Percentiles rank a stretch among this genome's conserved stretches.
Conservation (phyloP, 1,284 basidiomycete species). For the Cutaneotrichosporon spelunceum region DNA sequence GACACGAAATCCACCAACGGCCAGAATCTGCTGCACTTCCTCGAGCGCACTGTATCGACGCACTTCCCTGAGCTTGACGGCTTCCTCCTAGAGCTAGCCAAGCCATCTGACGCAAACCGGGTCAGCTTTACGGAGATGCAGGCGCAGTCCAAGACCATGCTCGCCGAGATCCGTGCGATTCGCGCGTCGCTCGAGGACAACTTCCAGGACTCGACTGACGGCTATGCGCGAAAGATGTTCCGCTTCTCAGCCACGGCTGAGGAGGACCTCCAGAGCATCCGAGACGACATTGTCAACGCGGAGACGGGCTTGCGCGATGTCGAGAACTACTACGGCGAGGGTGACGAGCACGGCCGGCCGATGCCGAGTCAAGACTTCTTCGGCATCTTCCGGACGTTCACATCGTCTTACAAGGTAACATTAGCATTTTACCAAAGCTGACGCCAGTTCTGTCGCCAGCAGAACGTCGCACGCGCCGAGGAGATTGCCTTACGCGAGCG, state of each 20-base stretch:
- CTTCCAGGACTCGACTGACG: constrained; percentile 68
- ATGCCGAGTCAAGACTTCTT: constrained; percentile 69
- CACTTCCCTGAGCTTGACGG: constrained; percentile 84
- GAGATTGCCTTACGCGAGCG: constrained; percentile 50
- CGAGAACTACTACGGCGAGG: constrained; percentile 85
- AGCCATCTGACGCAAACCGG: constrained; percentile 89
- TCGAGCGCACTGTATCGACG: constrained; percentile 81
- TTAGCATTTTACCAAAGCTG: constrained; percentile 8
- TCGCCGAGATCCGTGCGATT: constrained; percentile 74
- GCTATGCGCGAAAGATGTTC: constrained; percentile 86
- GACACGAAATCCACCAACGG: constrained; percentile 95
- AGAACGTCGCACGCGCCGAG: constrained; percentile 60
- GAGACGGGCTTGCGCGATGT: constrained; percentile 76
- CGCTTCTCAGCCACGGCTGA: constrained; percentile 72
- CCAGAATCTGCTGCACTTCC: constrained; percentile 89
- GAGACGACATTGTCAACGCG: constrained; percentile 78
- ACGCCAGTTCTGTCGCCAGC: constrained; percentile 72
- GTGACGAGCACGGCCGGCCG: constrained; percentile 61
- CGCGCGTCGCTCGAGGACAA: constrained; percentile 72
- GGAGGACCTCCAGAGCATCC: constrained; percentile 70
- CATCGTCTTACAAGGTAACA: constrained; percentile 80
- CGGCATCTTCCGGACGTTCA: constrained; percentile 89
- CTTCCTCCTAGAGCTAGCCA: constrained; percentile 83
- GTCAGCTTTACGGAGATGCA: constrained; percentile 47
- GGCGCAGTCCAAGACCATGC: constrained; percentile 57